Percentiles rank a stretch among this genome's conserved stretches.
Conservation (phyloP, 805 yeast genomes). For the Zygosaccharomyces siamensis region DNA sequence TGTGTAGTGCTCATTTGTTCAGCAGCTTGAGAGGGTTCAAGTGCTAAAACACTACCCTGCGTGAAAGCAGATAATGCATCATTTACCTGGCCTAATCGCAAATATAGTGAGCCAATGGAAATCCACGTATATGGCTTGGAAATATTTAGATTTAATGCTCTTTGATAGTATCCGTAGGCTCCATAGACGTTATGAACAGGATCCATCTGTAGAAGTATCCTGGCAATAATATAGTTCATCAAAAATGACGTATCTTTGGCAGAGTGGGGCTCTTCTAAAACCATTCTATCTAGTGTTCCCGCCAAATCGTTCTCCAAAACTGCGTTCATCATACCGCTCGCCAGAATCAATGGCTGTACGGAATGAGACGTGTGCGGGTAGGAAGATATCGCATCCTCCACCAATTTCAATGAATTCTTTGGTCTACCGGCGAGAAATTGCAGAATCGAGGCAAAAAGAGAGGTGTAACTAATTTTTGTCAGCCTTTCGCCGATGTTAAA, state of each 20-base stretch:
- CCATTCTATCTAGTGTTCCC: constrained; percentile 8
- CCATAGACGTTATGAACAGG: constrained; percentile 11
- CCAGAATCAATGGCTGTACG: constrained; percentile 11
- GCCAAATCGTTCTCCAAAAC: constrained; percentile 5
- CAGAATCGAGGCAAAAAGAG: constrained; percentile 14
- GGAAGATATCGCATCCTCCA: constrained; percentile 8
- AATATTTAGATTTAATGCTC: constrained; percentile 16
- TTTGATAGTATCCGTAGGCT: constrained; percentile 23
- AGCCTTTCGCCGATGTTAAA: constrained; percentile 13
- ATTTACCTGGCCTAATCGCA: constrained; percentile 54
- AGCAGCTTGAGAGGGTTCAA: constrained; percentile 5
- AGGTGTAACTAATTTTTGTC: constrained; percentile 15
- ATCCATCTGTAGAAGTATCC: constrained; percentile 13
- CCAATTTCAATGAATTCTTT: constrained; percentile 3
- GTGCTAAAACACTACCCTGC: constrained; percentile 49
- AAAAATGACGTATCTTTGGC: constrained; percentile 8
- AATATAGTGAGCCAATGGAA: constrained; percentile 57
- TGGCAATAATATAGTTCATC: constrained; percentile 19
- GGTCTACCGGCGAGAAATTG: constrained; percentile 7
- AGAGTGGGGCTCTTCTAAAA: constrained; percentile 8
- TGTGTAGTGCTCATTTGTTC: constrained; percentile 6
- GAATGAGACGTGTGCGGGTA: constrained; percentile 15
- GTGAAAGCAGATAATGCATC: constrained; percentile 66
- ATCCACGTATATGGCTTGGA: constrained; percentile 56
- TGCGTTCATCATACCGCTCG: constrained; percentile 12